These are phyloP conservation scores for Moesziomyces sp. DNA, from an alignment of 1,284 basidiomycete species.

Conservation along the genomic window DNA sequence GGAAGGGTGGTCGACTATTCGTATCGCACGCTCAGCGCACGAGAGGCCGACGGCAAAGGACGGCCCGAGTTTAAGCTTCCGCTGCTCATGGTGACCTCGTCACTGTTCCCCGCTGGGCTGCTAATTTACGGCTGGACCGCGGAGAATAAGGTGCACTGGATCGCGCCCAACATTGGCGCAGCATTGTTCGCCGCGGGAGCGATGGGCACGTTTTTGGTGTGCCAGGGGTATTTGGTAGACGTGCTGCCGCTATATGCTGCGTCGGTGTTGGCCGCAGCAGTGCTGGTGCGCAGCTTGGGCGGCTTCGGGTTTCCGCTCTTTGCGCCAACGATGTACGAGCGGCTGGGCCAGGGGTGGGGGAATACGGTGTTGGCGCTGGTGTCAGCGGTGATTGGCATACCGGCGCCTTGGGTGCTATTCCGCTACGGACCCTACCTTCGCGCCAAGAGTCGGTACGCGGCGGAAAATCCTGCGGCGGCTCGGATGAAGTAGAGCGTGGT, in stretches of 20 bases:
- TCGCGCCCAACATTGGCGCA: slow-evolving; percentile 72
- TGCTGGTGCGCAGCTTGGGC: slow-evolving; percentile 59
- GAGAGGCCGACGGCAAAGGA: slow-evolving; percentile 72
- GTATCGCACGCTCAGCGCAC: slow-evolving; percentile 72
- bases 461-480: slow-evolving; percentile 16
- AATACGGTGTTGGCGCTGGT: slow-evolving; percentile 64
- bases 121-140: slow-evolving; percentile 77
- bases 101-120: slow-evolving; percentile 74
- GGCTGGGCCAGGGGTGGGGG: slow-evolving; percentile 65
- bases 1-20: slow-evolving; percentile 73
- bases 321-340: slow-evolving; percentile 55
- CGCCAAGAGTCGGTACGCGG: slow-evolving; percentile 53
- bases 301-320: slow-evolving; percentile 66
- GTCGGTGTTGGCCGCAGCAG: slow-evolving; percentile 59
- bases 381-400: slow-evolving; percentile 60
- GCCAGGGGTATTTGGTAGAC: slow-evolving; percentile 61
- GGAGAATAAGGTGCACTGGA: slow-evolving; percentile 74
- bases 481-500: slow-evolving; percentile 12
- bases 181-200: slow-evolving; percentile 33
- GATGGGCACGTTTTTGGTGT: slow-evolving; percentile 48
- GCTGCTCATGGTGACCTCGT: slow-evolving; percentile 74
- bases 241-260: slow-evolving; percentile 65
- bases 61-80: slow-evolving; percentile 71
- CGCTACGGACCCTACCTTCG: slow-evolving; percentile 53
- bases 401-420: slow-evolving; percentile 57